phyloP scores from a whole-genome alignment of 768 basidiomycete species.

The Coprinopsis strossmayeri region DNA sequence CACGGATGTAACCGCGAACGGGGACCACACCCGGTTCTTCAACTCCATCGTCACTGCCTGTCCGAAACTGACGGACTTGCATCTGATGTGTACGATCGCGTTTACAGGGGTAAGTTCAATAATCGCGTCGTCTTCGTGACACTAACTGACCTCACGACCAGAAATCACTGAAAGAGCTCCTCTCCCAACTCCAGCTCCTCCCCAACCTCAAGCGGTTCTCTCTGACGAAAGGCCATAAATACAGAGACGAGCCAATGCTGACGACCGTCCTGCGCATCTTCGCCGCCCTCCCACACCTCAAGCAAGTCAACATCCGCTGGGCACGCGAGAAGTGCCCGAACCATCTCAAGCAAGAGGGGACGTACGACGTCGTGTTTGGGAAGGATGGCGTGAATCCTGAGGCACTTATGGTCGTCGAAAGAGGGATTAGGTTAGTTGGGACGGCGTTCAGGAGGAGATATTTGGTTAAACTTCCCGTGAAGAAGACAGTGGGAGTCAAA shows the following conservation, averaged over 20 bases:
- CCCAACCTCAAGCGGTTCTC: slow-evolving; percentile 38
- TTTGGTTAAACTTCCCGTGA: no score
- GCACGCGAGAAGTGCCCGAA: slow-evolving; percentile 40
- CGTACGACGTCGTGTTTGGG: slow-evolving; percentile 28
- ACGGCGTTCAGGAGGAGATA: slow-evolving; percentile 30
- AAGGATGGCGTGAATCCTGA: slow-evolving; percentile 17
- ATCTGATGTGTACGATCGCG: slow-evolving; percentile 45
- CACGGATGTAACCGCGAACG: slow-evolving; percentile 23
- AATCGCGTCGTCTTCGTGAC: background rate
- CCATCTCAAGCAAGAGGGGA: slow-evolving; percentile 42
- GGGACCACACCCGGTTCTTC: slow-evolving; percentile 29
- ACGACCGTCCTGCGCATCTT: slow-evolving; percentile 32
- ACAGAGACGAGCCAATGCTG: slow-evolving; percentile 39
- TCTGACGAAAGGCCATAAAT: slow-evolving; percentile 43
- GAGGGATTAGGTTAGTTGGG: slow-evolving; percentile 36
- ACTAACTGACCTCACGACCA: slow-evolving; percentile 13
- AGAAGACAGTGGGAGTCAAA: background rate
- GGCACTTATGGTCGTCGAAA: slow-evolving; percentile 27
- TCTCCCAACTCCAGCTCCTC: slow-evolving; percentile 29
- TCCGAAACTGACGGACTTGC: slow-evolving; percentile 37
- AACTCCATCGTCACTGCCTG: slow-evolving; percentile 27
- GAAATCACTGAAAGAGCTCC: slow-evolving; percentile 37
- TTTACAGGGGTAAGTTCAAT: slow-evolving; percentile 30
- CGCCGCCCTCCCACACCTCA: slow-evolving; percentile 24
- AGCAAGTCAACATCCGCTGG: slow-evolving; percentile 42